phyloP scores from a whole-genome alignment of 306 rosid genomes.

The Coriaria nepalensis region DNA sequence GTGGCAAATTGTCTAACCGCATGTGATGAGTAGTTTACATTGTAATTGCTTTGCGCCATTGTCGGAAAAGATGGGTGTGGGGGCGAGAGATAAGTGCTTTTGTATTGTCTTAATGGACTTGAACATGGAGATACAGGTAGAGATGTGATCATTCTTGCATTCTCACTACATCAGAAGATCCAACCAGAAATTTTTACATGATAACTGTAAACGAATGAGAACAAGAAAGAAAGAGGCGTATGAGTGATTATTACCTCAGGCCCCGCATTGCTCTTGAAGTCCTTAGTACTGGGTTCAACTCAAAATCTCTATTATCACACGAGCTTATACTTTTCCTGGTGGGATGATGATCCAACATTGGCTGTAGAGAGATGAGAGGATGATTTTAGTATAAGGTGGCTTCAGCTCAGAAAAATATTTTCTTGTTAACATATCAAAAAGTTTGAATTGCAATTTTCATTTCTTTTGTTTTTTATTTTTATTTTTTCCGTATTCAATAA shows the following conservation, averaged over 20 bases:
- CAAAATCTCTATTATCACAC: conserved; percentile 19
- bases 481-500: too few relatives aligned
- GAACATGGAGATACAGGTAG: conserved; percentile 91
- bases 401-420: not conserved
- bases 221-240: not conserved
- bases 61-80: conserved; percentile 51
- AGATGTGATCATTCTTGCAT: conserved; percentile 52
- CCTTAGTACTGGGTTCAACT: conserved; percentile 12
- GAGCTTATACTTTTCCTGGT: conserved; percentile 19
- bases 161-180: conserved; percentile 46
- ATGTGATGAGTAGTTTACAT: conserved; percentile 28
- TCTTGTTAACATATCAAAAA: not conserved
- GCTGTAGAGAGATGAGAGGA: conserved; percentile 22
- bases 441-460: too few relatives aligned
- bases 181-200: conserved; percentile 5
- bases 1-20: conserved; percentile 38
- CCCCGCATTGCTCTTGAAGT: conserved; percentile 21
- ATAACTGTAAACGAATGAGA: conserved; percentile 3
- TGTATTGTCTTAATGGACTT: conserved; percentile 72
- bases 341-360: conserved; percentile 29
- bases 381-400: not conserved
- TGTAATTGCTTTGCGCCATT: conserved; percentile 44
- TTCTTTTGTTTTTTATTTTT: too few relatives aligned
- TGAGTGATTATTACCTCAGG: conserved; percentile 24
- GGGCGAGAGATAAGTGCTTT: conserved; percentile 60